Evolutionary conservation across 345 rosid species (phyloP).

Genomic region (Corchorus capsularis): DNA sequence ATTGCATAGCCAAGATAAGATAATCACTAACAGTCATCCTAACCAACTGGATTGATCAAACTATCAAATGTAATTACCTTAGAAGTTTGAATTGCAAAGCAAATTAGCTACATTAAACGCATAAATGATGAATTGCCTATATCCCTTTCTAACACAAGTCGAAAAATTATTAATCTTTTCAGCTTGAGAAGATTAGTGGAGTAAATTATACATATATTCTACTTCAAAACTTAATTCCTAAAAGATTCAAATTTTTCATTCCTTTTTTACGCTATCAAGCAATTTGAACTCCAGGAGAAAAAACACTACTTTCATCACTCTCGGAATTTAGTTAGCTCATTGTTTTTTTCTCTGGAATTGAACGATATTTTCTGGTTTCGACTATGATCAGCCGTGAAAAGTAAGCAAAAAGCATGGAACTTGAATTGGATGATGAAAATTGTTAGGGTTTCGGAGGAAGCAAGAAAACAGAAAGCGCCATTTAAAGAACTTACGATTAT

Average conservation of each 20-base stretch:
- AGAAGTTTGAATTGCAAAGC: not conserved
- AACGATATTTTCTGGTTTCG: not conserved
- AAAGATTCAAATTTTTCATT: not conserved
- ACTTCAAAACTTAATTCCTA: not conserved
- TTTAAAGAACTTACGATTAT: constrained; percentile 52
- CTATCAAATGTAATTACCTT: not conserved
- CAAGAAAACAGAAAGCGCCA: not conserved
- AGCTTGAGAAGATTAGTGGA: not conserved
- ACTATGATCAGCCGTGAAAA: not conserved
- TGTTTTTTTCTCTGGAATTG: not conserved
- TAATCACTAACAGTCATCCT: not conserved
- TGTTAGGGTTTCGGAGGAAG: constrained; percentile 13
- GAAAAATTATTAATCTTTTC: not conserved
- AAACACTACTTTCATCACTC: not conserved
- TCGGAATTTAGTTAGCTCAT: not conserved
- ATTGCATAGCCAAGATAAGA: not conserved
- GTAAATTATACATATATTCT: not conserved
- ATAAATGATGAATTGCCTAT: not conserved
- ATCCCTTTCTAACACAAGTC: not conserved
- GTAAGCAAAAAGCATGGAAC: not conserved
- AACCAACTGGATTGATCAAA: not conserved
- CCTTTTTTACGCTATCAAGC: not conserved
- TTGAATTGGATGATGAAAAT: not conserved
- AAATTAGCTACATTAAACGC: not conserved
- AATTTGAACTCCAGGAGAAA: not conserved